Evolutionary conservation across 306 rosid species (phyloP), one percentile per base, ranked within the genome.

Genomic region (Gleditsia sinensis): DNA sequence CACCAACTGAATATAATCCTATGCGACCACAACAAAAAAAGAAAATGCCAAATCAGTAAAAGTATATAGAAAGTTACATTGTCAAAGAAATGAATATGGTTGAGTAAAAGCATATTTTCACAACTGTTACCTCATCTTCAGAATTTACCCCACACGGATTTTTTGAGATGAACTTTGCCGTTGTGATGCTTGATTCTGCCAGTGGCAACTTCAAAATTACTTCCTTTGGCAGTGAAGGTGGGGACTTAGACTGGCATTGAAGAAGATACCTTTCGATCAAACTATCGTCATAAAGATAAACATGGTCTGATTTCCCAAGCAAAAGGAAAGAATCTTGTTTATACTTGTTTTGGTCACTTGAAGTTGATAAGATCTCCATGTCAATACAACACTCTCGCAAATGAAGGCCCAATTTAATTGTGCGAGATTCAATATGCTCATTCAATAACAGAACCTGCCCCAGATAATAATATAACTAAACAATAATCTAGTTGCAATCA

Each of bases 361-460:
- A 72, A 68, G 82, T 63, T 78, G 94, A 85, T 62, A 89, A 68
- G 53, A 89, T 80, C 80, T 88, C 97, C 96, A 94, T 89, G 79
- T 84, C 89, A 50, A 81, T 37, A 48, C 94, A 88, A 3, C 83
- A 45, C 81, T 94, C 98, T 5, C 87, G 74, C 79, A 85, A 68
- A 80, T 82, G 84, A 64, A 94, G 94, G 56, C 92, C 96, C 68
- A 94, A 33, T 83, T 91, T 94, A 46, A 81, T 76, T 33, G 83
- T 88, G 49, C 97, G 94, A 30, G 90, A 79, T 70, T 94, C 98
- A 4, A 62, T 85, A 33, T 91, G 88, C 67, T 94, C 98, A 67
- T 86, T 91, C 84, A 94, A 75, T 80, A 94, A 74, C 57, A 89
- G 72, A 27, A 89, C 90, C 97, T 91, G 90, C 67, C 59, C 61